These are phyloP conservation scores for Penicillium atrosanguineum DNA, from an alignment of 495 filamentous ascomycete species.

Conservation along the genomic window DNA sequence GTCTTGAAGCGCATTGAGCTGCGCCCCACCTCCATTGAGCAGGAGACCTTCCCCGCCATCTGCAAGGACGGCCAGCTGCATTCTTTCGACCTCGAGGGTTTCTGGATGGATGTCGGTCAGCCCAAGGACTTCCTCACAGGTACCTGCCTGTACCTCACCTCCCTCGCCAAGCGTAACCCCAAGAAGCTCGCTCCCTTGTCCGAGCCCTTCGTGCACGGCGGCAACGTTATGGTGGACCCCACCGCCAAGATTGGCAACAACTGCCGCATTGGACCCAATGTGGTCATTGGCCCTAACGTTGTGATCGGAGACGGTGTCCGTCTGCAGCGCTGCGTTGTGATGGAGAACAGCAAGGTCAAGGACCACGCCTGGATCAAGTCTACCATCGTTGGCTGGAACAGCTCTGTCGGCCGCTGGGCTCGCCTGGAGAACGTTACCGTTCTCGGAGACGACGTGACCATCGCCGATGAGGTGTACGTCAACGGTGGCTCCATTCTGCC, in stretches of 20 bases:
- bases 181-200: slow-evolving; percentile 75
- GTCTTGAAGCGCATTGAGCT: slow-evolving; percentile 91
- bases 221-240: slow-evolving; percentile 95
- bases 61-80: slow-evolving; percentile 88
- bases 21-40: slow-evolving; percentile 98
- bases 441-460: slow-evolving; percentile 97
- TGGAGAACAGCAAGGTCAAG: slow-evolving; percentile 90
- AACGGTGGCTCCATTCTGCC: slow-evolving; percentile 96
- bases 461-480: slow-evolving; percentile 97
- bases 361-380: slow-evolving; percentile 99
- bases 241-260: slow-evolving; percentile 96
- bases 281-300: slow-evolving; percentile 93
- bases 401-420: slow-evolving; percentile 91
- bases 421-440: slow-evolving; percentile 97
- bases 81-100: slow-evolving; percentile 97
- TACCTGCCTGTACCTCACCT: slow-evolving; percentile 95
- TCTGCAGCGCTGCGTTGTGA: slow-evolving; percentile 88
- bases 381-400: slow-evolving; percentile 99
- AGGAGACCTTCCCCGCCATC: slow-evolving; percentile 98
- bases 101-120: slow-evolving; percentile 99
- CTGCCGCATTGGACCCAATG: slow-evolving; percentile 97
- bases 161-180: slow-evolving; percentile 86
- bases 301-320: slow-evolving; percentile 94
- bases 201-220: slow-evolving; percentile 84
- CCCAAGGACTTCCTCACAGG: slow-evolving; percentile 98